phyloP scores from a whole-genome alignment of 2,329 filamentous ascomycete genomes.

The Coniella lustricola region DNA sequence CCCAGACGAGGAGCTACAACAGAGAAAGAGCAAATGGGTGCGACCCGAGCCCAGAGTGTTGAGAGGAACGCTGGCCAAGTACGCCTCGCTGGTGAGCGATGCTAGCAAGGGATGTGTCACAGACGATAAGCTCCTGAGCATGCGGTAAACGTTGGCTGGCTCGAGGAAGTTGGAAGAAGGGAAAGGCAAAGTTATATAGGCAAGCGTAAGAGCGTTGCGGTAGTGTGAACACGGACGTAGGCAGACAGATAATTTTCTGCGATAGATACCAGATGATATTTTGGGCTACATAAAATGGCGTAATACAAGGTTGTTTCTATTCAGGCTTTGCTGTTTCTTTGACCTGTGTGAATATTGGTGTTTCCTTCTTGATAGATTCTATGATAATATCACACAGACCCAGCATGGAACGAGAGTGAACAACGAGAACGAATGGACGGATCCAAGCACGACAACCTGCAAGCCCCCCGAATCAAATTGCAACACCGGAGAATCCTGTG shows the following conservation, averaged over 20 bases:
- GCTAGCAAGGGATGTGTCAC: constrained; percentile 55
- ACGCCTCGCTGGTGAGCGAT: constrained; percentile 53
- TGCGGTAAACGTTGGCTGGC: not conserved
- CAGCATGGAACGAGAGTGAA: too few relatives aligned
- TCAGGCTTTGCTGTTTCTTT: not conserved
- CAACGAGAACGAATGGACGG: not conserved
- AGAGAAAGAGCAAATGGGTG: constrained; percentile 54
- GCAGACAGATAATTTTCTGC: not conserved
- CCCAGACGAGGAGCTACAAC: constrained; percentile 55
- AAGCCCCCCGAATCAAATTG: too few relatives aligned
- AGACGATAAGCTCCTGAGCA: constrained; percentile 29
- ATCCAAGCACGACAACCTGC: not conserved
- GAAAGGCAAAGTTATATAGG: not conserved
- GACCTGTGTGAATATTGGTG: too few relatives aligned
- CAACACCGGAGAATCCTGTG: constrained; percentile 3
- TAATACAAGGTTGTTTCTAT: constrained; percentile 8
- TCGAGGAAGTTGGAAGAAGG: not conserved
- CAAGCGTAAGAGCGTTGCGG: too few relatives aligned
- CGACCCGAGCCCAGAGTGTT: constrained; percentile 51
- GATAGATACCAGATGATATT: constrained; percentile 13
- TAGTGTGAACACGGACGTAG: too few relatives aligned
- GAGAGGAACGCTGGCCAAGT: constrained; percentile 64
- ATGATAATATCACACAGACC: too few relatives aligned
- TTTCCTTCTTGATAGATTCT: too few relatives aligned
- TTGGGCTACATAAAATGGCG: constrained; percentile 13